Evolutionary conservation across 108 stramenopile species (phyloP).

Genomic region (Aurantiochytrium sp.): DNA sequence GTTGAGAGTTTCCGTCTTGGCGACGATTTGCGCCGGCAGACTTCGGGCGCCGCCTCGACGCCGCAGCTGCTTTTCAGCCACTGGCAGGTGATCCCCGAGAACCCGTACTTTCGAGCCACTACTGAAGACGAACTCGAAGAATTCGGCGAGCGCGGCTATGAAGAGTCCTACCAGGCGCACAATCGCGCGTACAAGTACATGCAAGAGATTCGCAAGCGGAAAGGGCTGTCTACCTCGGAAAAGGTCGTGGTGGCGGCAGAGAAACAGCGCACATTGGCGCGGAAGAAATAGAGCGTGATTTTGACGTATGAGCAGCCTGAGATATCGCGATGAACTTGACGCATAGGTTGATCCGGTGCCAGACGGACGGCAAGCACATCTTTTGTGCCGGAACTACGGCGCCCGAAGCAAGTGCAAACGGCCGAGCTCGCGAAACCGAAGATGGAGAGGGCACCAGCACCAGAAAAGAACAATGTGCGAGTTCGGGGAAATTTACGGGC

Average conservation of each 20-base stretch:
- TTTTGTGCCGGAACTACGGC: no score
- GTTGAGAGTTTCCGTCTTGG: conserved; percentile 55
- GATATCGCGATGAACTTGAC: no score
- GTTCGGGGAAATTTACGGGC: no score
- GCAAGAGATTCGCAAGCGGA: conserved; percentile 46
- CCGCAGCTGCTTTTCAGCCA: conserved; percentile 59
- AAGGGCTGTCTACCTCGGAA: conserved; percentile 50
- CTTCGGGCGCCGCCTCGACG: conserved; percentile 55
- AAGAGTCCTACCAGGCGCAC: conserved; percentile 25
- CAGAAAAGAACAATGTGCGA: background rate
- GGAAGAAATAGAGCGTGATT: conserved; percentile 44
- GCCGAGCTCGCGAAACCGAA: no score
- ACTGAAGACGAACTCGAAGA: conserved; percentile 60
- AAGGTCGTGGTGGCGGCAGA: conserved; percentile 56
- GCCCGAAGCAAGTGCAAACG: no score
- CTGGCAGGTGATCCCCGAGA: conserved; percentile 54
- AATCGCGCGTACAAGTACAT: conserved; percentile 51
- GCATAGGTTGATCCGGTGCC: no score
- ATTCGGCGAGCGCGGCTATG: conserved; percentile 48
- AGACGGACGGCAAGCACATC: no score
- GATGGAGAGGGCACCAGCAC: background rate
- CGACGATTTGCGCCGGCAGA: conserved; percentile 50
- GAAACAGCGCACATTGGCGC: conserved; percentile 57
- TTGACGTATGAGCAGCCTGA: no score
- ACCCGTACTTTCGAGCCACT: conserved; percentile 58